Percentiles rank a stretch among this genome's conserved stretches.
Conservation (phyloP, 176 grass and related monocot genomes). For the Poa pratensis region DNA sequence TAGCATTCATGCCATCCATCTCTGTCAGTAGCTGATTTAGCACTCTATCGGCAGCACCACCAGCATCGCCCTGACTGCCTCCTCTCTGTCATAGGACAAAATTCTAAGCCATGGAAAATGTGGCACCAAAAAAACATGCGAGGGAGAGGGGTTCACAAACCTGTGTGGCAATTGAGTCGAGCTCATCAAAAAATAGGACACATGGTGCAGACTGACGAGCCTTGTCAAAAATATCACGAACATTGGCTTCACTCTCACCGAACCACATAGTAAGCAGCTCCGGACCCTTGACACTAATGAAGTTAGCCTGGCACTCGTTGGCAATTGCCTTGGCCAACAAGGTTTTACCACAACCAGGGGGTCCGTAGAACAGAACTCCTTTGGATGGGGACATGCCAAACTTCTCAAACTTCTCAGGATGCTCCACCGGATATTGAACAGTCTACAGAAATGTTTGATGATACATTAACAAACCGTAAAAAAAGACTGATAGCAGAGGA, state of each 20-base stretch:
- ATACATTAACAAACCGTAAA: neutral
- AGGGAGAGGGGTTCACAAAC: slow-evolving; percentile 36
- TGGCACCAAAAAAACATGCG: neutral
- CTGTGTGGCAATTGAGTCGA: slow-evolving; percentile 93
- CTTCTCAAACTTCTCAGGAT: slow-evolving; percentile 95
- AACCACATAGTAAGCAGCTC: slow-evolving; percentile 95
- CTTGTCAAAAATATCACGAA: slow-evolving; percentile 88
- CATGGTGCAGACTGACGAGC: slow-evolving; percentile 79
- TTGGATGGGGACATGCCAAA: slow-evolving; percentile 95
- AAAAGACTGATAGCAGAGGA: neutral
- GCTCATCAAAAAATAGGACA: slow-evolving; percentile 88
- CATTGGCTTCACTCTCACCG: slow-evolving; percentile 94
- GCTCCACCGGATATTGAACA: slow-evolving; percentile 92
- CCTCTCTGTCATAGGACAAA: slow-evolving; percentile 61
- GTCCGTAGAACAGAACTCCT: slow-evolving; percentile 90
- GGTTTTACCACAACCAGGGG: slow-evolving; percentile 89
- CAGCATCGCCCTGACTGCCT: slow-evolving; percentile 73
- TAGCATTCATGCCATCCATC: slow-evolving; percentile 91
- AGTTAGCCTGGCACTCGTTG: slow-evolving; percentile 94
- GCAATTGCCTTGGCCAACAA: slow-evolving; percentile 93
- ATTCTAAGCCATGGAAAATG: neutral
- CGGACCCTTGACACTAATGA: slow-evolving; percentile 90
- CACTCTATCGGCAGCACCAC: slow-evolving; percentile 82
- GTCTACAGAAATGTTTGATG: slow-evolving; percentile 54
- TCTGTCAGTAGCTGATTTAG: slow-evolving; percentile 86